Conservation (phyloP, 2,329 filamentous ascomycete species). For the Neoscytalidium dimidiatum region DNA sequence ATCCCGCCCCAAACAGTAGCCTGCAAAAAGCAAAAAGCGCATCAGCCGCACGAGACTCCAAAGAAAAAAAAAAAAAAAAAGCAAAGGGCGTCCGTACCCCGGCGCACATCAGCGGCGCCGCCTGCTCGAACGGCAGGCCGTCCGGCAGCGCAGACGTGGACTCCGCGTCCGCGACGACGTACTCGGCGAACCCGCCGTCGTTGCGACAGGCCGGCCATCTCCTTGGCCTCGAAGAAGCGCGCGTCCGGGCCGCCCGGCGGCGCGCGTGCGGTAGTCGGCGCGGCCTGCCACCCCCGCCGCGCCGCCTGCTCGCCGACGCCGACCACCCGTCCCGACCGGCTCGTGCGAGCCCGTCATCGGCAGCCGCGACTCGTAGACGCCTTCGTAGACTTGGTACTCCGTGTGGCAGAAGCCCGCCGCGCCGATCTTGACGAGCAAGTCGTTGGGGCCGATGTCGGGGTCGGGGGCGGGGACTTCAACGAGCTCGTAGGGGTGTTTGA, state of each 20-base stretch:
- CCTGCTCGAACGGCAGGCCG: slow-evolving; percentile 30
- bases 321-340: slow-evolving; percentile 33
- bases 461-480: slow-evolving; percentile 19
- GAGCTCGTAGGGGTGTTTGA: slow-evolving; percentile 20
- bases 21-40: background rate
- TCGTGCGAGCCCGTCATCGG: slow-evolving; percentile 38
- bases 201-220: slow-evolving; percentile 34
- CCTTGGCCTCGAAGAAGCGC: slow-evolving; percentile 31
- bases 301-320: slow-evolving; percentile 29
- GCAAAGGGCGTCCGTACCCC: slow-evolving; percentile 27
- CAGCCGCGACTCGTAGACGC: slow-evolving; percentile 26
- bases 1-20: background rate
- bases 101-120: slow-evolving; percentile 39
- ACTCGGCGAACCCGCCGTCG: slow-evolving; percentile 36
- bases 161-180: slow-evolving; percentile 34
- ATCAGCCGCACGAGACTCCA: background rate
- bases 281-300: slow-evolving; percentile 29
- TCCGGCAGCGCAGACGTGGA: slow-evolving; percentile 28
- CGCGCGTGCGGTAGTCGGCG: slow-evolving; percentile 35
- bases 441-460: slow-evolving; percentile 26
- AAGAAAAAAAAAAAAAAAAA: no score
- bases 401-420: slow-evolving; percentile 34
- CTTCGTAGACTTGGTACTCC: slow-evolving; percentile 30
- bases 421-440: slow-evolving; percentile 28
- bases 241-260: slow-evolving; percentile 33